A percentile compares a stretch with the other conserved stretches of the same genome.
phyloP scores from a whole-genome alignment of 1,284 basidiomycete genomes.

The Psilocybe mexicana region DNA sequence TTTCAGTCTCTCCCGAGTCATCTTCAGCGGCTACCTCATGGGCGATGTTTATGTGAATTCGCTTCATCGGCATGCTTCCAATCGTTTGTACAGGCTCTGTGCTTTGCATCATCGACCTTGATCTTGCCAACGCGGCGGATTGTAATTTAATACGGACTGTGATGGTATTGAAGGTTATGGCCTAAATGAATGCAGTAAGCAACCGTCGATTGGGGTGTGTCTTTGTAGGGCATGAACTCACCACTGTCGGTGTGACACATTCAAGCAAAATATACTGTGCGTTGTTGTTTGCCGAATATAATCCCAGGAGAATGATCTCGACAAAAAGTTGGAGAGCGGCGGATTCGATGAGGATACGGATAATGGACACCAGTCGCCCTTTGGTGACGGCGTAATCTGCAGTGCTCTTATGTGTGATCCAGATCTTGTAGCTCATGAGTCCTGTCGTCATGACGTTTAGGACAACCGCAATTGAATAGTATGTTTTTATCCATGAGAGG shows the following conservation, averaged over 20 bases:
- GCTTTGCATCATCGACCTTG: neutral
- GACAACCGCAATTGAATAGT: constrained; percentile 1
- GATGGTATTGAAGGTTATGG: constrained; percentile 1
- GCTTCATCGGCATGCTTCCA: constrained; percentile 4
- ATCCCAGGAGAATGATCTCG: neutral
- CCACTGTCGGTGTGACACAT: neutral
- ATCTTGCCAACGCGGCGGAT: neutral
- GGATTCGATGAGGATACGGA: constrained; percentile 4
- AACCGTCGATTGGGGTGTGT: too few species aligned
- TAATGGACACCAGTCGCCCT: neutral
- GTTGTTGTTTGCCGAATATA: neutral
- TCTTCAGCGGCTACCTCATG: neutral
- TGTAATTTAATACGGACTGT: constrained; percentile 2
- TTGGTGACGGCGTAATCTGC: neutral
- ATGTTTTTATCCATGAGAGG: neutral
- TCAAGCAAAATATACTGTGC: constrained; percentile 5
- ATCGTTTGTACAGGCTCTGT: neutral
- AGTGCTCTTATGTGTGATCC: neutral
- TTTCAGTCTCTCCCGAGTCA: neutral
- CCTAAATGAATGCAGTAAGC: neutral
- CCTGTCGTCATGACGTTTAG: neutral
- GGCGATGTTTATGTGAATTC: neutral
- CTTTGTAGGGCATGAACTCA: neutral
- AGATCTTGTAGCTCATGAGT: constrained; percentile 1
- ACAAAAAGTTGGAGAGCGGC: neutral